Evolutionary conservation across 306 rosid genomes (phyloP).

Genomic region (Begonia loranthoides): DNA sequence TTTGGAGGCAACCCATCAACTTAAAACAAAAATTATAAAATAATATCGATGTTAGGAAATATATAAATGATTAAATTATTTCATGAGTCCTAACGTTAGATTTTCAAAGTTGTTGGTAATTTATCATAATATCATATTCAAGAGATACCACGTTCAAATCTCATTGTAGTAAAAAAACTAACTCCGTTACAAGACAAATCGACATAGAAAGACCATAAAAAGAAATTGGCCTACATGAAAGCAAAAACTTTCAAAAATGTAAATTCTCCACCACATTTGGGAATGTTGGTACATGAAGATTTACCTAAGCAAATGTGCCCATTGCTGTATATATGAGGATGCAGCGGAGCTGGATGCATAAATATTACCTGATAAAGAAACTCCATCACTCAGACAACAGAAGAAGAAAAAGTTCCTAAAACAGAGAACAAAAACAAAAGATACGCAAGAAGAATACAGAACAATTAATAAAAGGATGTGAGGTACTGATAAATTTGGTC

Average conservation of each 20-base stretch:
- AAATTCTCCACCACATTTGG: no score
- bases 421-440: conserved; percentile 5
- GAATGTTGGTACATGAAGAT: background rate
- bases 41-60: background rate
- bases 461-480: background rate
- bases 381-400: background rate
- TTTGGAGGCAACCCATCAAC: no score
- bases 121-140: no score
- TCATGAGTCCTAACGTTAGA: no score
- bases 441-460: conserved; percentile 2
- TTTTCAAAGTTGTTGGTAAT: no score
- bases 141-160: no score
- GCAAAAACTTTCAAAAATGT: no score
- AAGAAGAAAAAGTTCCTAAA: conserved; percentile 1
- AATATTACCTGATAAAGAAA: conserved; percentile 67
- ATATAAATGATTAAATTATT: background rate
- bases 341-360: conserved; percentile 93
- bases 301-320: conserved; percentile 99
- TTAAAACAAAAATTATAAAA: no score
- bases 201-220: no score
- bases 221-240: no score
- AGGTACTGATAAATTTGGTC: background rate
- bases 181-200: no score
- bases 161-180: no score
- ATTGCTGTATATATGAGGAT: conserved; percentile 96